Conservation (phyloP, 176 grass and related monocot genomes). For the Eragrostis nindensis region DNA sequence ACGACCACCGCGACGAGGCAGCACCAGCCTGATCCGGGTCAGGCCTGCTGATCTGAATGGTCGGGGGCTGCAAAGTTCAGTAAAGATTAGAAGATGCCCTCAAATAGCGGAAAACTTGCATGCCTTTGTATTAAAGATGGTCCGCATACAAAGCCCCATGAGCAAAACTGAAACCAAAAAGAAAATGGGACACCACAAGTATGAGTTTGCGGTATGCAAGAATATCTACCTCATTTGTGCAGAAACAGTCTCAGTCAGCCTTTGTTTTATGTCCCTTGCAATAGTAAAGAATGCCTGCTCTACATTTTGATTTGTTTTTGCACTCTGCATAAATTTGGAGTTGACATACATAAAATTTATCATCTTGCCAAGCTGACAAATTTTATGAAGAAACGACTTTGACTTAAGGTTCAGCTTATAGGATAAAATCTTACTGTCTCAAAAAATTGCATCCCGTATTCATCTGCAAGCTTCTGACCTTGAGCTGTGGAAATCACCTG, state of each 20-base stretch:
- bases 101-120: too few species aligned
- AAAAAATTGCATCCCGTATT: slow-evolving; percentile 90
- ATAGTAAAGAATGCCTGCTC: slow-evolving; percentile 90
- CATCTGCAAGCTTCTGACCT: slow-evolving; percentile 88
- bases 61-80: slow-evolving; percentile 49
- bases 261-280: slow-evolving; percentile 86
- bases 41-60: slow-evolving; percentile 70
- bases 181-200: not conserved
- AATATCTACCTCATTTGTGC: slow-evolving; percentile 59
- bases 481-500: slow-evolving; percentile 81
- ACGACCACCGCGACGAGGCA: slow-evolving; percentile 51
- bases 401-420: not conserved
- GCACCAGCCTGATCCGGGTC: slow-evolving; percentile 45
- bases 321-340: slow-evolving; percentile 59
- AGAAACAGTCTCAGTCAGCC: slow-evolving; percentile 70
- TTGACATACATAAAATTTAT: not conserved
- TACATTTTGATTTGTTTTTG: slow-evolving; percentile 90
- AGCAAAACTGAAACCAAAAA: not conserved
- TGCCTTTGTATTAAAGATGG: not conserved
- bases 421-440: slow-evolving; percentile 64
- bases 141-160: not conserved
- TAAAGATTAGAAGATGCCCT: slow-evolving; percentile 26
- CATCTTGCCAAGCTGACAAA: slow-evolving; percentile 6
- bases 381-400: too few species aligned
- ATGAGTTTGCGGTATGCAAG: not conserved